Evolutionary conservation across 169 alveolate species (phyloP).

Genomic region (Plasmodium sp.): DNA sequence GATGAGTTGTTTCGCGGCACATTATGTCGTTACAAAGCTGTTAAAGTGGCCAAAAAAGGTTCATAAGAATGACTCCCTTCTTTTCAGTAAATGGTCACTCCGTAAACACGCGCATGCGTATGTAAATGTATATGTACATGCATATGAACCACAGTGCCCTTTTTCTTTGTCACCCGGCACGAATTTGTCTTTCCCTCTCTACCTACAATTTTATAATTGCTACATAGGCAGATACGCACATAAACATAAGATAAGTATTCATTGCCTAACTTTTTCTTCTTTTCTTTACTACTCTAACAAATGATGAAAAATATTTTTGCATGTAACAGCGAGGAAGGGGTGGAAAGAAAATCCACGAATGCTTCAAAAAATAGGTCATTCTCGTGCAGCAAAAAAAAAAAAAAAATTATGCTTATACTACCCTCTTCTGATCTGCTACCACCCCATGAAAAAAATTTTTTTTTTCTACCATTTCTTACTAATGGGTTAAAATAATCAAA

Average conservation of each 20-base stretch:
- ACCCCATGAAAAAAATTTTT: background rate
- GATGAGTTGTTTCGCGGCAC: background rate
- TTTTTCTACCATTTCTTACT: background rate
- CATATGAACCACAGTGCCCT: background rate
- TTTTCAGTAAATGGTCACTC: background rate
- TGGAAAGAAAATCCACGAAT: background rate
- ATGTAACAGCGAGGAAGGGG: background rate
- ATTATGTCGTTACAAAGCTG: background rate
- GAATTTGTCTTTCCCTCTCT: background rate
- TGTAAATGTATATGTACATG: background rate
- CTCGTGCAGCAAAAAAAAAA: background rate
- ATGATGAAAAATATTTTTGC: background rate
- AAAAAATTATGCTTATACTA: background rate
- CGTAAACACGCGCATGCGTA: background rate
- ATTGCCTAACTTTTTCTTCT: no score
- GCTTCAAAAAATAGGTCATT: background rate
- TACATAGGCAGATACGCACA: no score
- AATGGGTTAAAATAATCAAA: background rate
- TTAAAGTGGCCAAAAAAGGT: background rate
- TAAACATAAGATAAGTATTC: no score
- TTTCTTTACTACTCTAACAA: background rate
- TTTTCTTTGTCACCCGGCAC: background rate
- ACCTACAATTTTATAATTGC: no score
- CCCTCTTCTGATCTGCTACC: background rate
- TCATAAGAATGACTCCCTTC: background rate